Evolutionary conservation across 2,329 filamentous ascomycete genomes (phyloP).

Genomic region (Teratosphaeria zuluensis): DNA sequence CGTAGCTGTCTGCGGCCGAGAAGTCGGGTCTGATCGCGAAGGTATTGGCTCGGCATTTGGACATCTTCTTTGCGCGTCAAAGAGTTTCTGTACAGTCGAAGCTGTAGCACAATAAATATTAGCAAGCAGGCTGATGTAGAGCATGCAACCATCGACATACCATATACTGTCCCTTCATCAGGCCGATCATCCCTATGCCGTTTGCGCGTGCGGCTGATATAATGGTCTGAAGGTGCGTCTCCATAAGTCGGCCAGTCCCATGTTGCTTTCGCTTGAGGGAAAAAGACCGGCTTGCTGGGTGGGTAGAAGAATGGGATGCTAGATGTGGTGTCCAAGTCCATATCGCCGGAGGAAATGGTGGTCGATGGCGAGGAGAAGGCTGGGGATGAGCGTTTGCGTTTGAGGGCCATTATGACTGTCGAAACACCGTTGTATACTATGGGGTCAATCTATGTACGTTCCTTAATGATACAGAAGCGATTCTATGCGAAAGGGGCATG

Average conservation of each 20-base stretch:
- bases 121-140: slow-evolving; percentile 11
- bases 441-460: not conserved
- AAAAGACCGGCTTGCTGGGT: slow-evolving; percentile 16
- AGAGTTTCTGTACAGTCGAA: slow-evolving; percentile 36
- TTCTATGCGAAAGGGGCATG: not conserved
- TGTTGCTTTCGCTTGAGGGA: slow-evolving; percentile 13
- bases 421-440: not conserved
- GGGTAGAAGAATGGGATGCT: slow-evolving; percentile 21
- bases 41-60: slow-evolving; percentile 14
- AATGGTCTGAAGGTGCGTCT: slow-evolving; percentile 22
- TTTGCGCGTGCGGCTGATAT: slow-evolving; percentile 50
- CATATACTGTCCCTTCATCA: slow-evolving; percentile 45
- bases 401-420: slow-evolving; percentile 39
- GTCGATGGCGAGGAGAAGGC: slow-evolving; percentile 34
- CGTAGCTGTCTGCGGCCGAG: slow-evolving; percentile 7
- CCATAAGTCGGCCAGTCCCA: slow-evolving; percentile 20
- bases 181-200: slow-evolving; percentile 49
- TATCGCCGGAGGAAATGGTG: slow-evolving; percentile 24
- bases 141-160: slow-evolving; percentile 28
- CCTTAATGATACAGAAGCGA: not conserved
- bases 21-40: slow-evolving; percentile 3
- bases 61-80: slow-evolving; percentile 31
- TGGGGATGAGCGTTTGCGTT: slow-evolving; percentile 46
- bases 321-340: slow-evolving; percentile 13
- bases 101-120: slow-evolving; percentile 25